phyloP scores from a whole-genome alignment of 2,329 filamentous ascomycete genomes.

The Pestalotiopsis sp. region DNA sequence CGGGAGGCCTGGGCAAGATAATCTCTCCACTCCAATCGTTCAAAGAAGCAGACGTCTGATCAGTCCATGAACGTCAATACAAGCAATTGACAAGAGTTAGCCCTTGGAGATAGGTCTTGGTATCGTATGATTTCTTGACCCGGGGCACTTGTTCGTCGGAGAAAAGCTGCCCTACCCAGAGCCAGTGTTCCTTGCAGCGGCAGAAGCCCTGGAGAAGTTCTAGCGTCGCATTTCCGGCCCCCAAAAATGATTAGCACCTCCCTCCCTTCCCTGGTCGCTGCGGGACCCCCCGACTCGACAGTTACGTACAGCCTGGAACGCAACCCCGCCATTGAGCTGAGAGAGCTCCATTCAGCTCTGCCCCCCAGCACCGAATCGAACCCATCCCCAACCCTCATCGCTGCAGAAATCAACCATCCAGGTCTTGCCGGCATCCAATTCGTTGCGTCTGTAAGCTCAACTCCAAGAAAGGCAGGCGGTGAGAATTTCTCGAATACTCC shows the following conservation, averaged over 20 bases:
- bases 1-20: background rate
- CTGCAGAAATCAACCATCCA: background rate
- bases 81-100: constrained; percentile 1
- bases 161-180: background rate
- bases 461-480: constrained; percentile 10
- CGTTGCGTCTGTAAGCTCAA: background rate
- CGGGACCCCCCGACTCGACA: background rate
- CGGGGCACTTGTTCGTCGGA: background rate
- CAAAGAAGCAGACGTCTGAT: background rate
- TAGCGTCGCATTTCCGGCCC: constrained; percentile 7
- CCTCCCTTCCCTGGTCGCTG: background rate
- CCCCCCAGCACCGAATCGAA: background rate
- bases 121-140: constrained; percentile 9
- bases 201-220: background rate
- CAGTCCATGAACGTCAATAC: background rate
- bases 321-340: background rate
- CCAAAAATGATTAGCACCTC: background rate
- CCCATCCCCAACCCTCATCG: background rate
- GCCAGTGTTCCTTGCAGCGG: constrained; percentile 7
- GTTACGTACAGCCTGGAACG: background rate
- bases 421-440: background rate
- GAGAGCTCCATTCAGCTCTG: background rate
- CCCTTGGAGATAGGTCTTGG: background rate
- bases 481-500: constrained; percentile 1
- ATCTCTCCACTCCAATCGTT: background rate